Evolutionary conservation across 805 yeast genomes (phyloP), one percentile per base, ranked within the genome.

Genomic region (Saccharomycopsis oosterbeekiorum): DNA sequence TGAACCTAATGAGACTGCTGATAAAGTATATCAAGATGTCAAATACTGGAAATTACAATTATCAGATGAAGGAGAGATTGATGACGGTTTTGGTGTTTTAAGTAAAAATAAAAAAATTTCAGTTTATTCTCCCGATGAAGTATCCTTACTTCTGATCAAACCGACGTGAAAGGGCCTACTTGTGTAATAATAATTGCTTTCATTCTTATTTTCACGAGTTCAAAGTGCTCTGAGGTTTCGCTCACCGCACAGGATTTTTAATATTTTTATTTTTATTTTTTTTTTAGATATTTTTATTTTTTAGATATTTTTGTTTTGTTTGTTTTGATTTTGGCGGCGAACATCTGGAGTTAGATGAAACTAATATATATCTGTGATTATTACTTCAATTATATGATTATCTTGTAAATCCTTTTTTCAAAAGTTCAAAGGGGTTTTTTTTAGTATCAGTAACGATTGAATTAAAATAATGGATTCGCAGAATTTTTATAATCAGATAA

Each of bases 11-110:
- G 57, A 62, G n/a, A 21, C 47, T 21, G 60, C 61, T 11, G 57
- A 58, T 8, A 26, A 34, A n/a, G 55, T 56, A 41, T 59, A 59
- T 34, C 67, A 71, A 58, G 82, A 86, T 63, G 88, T 92, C 0
- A 86, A 87, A 67, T 71, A 73, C 62, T 90, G 96, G 94, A 78
- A 85, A 59, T 69, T 93, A 40, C 88, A 88, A 61, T 77, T 93
- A 24, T 91, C 88, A 0, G 99, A 94, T 70, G 98, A 93, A 58
- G 93, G 93, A 8, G 97, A 96, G 58, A 85, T 88, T 43, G 99
- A 96, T 66, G 86, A 82, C 41, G 89, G 90, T 59, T 92, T 94
- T 75, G 98, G 98, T 1, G 83, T 92, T 0, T 75, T 94, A 60
- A 93, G 87, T 55, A 76, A 97, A 65, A 78, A 81, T 0, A 76